Evolutionary conservation across 495 filamentous ascomycete genomes (phyloP).

Genomic region (Penicillium lagena): DNA sequence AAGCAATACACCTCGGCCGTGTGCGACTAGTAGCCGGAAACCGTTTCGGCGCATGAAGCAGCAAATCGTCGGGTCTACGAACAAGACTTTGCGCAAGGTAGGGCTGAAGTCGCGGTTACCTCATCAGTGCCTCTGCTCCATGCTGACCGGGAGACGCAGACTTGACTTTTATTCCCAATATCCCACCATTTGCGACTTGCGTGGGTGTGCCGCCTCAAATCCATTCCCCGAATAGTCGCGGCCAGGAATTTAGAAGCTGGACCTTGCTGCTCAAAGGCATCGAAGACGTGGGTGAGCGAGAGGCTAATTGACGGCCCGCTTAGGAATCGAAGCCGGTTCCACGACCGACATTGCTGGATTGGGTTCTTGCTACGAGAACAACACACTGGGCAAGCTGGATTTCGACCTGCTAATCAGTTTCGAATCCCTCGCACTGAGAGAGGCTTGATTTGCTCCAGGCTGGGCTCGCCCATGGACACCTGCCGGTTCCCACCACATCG

Average conservation of each 20-base stretch:
- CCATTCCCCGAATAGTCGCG: neutral
- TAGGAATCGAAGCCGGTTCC: constrained; percentile 20
- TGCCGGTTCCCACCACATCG: constrained; percentile 1
- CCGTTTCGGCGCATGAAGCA: constrained; percentile 25
- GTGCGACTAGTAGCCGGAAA: constrained; percentile 21
- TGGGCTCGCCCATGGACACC: constrained; percentile 10
- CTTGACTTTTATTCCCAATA: constrained; percentile 4
- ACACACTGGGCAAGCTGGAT: constrained; percentile 6
- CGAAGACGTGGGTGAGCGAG: constrained; percentile 6
- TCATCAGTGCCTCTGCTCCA: no score
- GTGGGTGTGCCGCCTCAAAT: constrained; percentile 6
- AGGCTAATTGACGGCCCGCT: constrained; percentile 12
- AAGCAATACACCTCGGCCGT: constrained; percentile 24
- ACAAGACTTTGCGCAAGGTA: constrained; percentile 12
- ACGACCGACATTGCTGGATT: constrained; percentile 25
- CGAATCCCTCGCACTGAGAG: neutral
- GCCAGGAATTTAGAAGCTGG: constrained; percentile 13
- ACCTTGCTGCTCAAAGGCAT: constrained; percentile 11
- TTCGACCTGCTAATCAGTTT: constrained; percentile 8
- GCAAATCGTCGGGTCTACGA: constrained; percentile 14
- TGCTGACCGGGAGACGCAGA: neutral
- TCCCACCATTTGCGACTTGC: no score
- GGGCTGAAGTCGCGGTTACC: constrained; percentile 1
- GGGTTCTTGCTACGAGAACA: constrained; percentile 13
- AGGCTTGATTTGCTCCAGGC: neutral